Evolutionary conservation across 495 filamentous ascomycete species (phyloP), one percentile per base, ranked within the genome.

Genomic region (Geopyxis carbonaria): DNA sequence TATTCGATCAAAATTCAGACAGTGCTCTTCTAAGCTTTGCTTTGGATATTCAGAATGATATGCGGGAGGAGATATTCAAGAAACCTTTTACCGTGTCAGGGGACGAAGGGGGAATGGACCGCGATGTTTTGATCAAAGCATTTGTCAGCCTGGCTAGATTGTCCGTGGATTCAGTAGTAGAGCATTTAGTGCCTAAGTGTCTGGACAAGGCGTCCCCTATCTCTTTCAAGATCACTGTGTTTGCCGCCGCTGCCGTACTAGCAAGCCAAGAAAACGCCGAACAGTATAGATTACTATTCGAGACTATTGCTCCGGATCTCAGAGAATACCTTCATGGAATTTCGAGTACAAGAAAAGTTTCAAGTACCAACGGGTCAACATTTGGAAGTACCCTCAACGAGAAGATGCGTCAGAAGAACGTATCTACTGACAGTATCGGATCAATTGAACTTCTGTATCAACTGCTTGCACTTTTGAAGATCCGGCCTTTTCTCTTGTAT

Each of bases 11-110:
- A 6, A 69, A 76, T 28, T 67, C 63, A 39, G 73, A 77, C 40
- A 65, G 65, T 16, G 72, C 71, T 0, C 59, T 77, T 40, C 55
- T 75, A 40, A 72, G 69, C 47, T 77, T 73, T 48, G 73, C 72
- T 8, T 61, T 75, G 50, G 73, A 76, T 47, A 65, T 77, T 14
- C 73, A 75, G 48, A 70, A 75, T 43, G 73, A 77, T 53, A 61
- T 77, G 7, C 58, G 63, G 18, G 73, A 76, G 35, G 71, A 70
- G 30, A 68, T 76, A 15, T 77, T 77, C 39, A 62, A 69, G 22
- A 64, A 64, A 25, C 61, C 65, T 29, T 62, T 36, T 21, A 35
- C 35, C 10, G 15, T 29, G 9, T 22, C 24, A 19, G 54, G 52
- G 25, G 68, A 71, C 19, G 59, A 54, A 10, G 49, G 52, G 7